These are phyloP conservation scores for Aureobasidium sp. DNA, from an alignment of 2,329 filamentous ascomycete species.

Conservation along the genomic window DNA sequence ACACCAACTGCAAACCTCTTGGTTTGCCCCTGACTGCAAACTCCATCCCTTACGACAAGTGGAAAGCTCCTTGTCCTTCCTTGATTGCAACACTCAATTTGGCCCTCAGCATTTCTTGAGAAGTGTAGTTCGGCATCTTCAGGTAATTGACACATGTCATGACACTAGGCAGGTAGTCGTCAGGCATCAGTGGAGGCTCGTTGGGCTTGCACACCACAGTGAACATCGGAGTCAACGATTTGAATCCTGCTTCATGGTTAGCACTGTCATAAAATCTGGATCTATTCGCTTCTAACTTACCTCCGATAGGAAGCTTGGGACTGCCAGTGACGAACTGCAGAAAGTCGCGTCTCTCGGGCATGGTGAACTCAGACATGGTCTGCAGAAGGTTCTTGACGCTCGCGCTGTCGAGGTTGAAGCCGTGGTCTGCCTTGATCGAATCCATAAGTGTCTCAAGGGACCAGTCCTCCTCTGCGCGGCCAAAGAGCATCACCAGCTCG, in stretches of 20 bases:
- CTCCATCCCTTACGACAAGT: slow-evolving; percentile 46
- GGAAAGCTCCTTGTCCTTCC: slow-evolving; percentile 96
- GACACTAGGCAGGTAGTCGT: slow-evolving; percentile 97
- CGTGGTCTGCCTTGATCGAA: slow-evolving; percentile 96
- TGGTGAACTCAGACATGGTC: slow-evolving; percentile 79
- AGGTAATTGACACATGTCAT: slow-evolving; percentile 99
- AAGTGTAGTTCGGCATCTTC: slow-evolving; percentile 91
- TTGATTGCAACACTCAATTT: slow-evolving; percentile 78
- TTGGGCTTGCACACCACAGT: slow-evolving; percentile 99
- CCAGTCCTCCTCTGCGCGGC: slow-evolving; percentile 91
- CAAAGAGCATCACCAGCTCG: slow-evolving; percentile 91
- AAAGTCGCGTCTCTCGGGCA: slow-evolving; percentile 76
- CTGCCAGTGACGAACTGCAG: slow-evolving; percentile 97
- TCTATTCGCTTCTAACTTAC: slow-evolving; percentile 45
- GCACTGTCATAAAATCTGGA: neutral
- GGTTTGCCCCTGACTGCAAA: neutral
- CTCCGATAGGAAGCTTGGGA: slow-evolving; percentile 94
- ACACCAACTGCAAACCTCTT: neutral
- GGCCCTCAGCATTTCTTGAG: slow-evolving; percentile 63
- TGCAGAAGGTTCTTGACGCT: slow-evolving; percentile 90
- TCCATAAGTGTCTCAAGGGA: slow-evolving; percentile 95
- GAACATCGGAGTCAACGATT: slow-evolving; percentile 93
- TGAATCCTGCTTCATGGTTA: slow-evolving; percentile 60
- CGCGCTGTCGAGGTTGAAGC: slow-evolving; percentile 96
- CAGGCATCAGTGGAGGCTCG: slow-evolving; percentile 83